These are phyloP conservation scores for Lithocarpus polystachyus DNA, from an alignment of 306 rosid genomes.

Conservation along the genomic window DNA sequence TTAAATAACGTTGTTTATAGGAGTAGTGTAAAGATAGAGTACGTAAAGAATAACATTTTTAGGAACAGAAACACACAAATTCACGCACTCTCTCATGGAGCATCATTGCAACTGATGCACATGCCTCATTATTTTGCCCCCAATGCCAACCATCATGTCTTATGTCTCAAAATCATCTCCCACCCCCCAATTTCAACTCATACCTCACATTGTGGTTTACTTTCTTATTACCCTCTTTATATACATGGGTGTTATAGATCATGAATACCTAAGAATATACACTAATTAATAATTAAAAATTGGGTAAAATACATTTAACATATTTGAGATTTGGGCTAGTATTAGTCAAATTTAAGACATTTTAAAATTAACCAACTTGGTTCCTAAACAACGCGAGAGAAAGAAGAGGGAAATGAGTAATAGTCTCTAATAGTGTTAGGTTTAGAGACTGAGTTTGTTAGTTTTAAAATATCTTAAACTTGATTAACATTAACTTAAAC, in stretches of 20 bases:
- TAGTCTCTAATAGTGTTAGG: accelerated
- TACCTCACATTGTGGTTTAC: background rate
- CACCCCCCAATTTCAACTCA: too few species aligned
- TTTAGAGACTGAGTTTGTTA: too few species aligned
- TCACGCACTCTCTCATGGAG: conserved; percentile 6
- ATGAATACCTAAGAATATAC: too few species aligned
- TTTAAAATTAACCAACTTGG: too few species aligned
- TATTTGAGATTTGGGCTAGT: too few species aligned
- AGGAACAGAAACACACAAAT: background rate
- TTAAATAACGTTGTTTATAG: background rate
- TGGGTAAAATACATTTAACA: too few species aligned
- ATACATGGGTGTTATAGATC: too few species aligned
- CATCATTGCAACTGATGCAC: conserved; percentile 28
- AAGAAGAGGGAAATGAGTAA: too few species aligned
- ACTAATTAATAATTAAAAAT: too few species aligned
- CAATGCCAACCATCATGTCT: conserved; percentile 25
- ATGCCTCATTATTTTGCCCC: conserved; percentile 36
- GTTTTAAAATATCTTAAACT: accelerated
- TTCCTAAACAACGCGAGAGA: too few species aligned
- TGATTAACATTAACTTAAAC: too few species aligned
- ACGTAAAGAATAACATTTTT: background rate
- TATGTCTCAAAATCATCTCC: conserved; percentile 14
- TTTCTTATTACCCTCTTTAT: too few species aligned
- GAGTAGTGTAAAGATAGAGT: background rate
- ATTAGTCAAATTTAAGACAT: accelerated